Conservation (phyloP, 441 rosid species). For the Syzygium malaccense region DNA sequence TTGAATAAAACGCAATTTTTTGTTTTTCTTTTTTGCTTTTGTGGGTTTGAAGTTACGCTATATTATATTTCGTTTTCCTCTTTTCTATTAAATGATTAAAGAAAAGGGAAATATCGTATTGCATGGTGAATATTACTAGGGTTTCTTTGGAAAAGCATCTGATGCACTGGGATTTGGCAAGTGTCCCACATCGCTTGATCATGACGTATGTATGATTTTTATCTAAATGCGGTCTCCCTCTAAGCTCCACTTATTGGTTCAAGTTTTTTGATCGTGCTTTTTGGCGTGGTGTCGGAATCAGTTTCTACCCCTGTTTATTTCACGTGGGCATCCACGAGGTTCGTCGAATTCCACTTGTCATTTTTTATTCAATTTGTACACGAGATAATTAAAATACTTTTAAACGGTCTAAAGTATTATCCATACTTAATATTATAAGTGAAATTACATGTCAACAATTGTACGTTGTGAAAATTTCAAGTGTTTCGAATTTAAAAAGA, state of each 20-base stretch:
- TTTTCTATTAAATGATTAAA: background rate
- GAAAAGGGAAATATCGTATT: background rate
- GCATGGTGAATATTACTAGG: background rate
- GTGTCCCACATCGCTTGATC: accelerated
- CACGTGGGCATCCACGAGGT: too few relatives aligned
- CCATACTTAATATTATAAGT: background rate
- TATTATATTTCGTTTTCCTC: background rate
- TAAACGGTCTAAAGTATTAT: accelerated
- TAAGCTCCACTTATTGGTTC: background rate
- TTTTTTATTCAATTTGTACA: too few relatives aligned
- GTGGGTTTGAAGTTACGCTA: background rate
- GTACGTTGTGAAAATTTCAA: background rate
- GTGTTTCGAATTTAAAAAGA: background rate
- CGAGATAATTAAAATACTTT: background rate
- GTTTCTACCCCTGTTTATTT: too few relatives aligned
- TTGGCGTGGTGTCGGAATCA: accelerated
- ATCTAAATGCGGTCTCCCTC: background rate
- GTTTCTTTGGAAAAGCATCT: background rate
- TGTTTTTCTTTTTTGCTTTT: background rate
- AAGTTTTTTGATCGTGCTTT: background rate
- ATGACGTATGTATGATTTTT: background rate
- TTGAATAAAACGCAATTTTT: too few relatives aligned
- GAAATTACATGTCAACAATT: background rate
- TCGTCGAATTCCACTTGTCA: too few relatives aligned
- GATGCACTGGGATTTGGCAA: background rate